Base-by-base conservation (phyloP, 2,329 filamentous ascomycete genomes). In the Byssothecium circinans region DNA sequence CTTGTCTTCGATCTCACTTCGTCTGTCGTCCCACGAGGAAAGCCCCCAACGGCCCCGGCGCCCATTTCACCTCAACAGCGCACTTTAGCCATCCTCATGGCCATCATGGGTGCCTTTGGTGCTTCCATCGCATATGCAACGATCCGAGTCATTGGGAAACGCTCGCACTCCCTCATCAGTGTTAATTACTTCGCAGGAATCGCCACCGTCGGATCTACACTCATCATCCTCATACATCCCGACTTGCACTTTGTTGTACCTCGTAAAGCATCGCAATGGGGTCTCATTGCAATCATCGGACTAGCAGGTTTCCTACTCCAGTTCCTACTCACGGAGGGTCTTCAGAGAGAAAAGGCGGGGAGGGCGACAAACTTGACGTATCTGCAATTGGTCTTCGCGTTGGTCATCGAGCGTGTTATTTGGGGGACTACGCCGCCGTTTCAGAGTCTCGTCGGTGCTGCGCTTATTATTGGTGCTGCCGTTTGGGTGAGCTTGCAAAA, bases 121-220 rank as follows among this genome's bases (percentile, higher is more conserved):
- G 82, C 83, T 1, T 83, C 87, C 0, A 80, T 79, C 2, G 88
- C 89, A 5, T 89, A 85, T 62, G 88, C 84, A 0, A 81, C 82
- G 1, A 88, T 95, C 56, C 81, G 89, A 8, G 82, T 86, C 63
- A 91, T 95, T 53, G 90, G 91, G 4, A 82, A 82, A 57, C 81
- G 88, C 22, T 86, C 87, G 0, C 89, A 95, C 62, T 82, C 89
- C 0, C 76, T 95, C 18, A 83, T 95, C 49, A 87, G 82, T 4
- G 88, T 95, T 44, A 92, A 89, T 60, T 92, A 90, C 71, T 95
- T 95, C 61, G 82, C 83, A 2, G 73, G 77, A 2, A 85, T 82
- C 67, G 87, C 85, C 51, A 84, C 82, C 0, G 53, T 89, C 1
- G 82, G 92, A 38, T 84, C 84, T 19, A 66, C 78, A 2, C 50